phyloP scores from a whole-genome alignment of 2,329 filamentous ascomycete genomes.

The Beauveria brongniartii region DNA sequence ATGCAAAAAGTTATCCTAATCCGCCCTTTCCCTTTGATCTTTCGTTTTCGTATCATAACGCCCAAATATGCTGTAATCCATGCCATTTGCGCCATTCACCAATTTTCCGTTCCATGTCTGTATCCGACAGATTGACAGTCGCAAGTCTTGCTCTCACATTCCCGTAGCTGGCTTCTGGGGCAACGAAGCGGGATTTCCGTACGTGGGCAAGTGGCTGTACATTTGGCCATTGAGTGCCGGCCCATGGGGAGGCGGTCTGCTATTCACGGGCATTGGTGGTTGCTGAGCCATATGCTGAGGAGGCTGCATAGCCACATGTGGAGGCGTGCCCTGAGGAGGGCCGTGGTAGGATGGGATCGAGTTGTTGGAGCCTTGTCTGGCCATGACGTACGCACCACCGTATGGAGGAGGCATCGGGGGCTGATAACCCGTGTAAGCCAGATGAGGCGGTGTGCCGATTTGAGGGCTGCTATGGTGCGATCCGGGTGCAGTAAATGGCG shows the following conservation, averaged over 20 bases:
- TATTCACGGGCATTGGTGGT: slow-evolving; percentile 34
- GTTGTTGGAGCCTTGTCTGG: slow-evolving; percentile 46
- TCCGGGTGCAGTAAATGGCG: slow-evolving; percentile 38
- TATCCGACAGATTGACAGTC: background rate
- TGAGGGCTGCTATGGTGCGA: slow-evolving; percentile 47
- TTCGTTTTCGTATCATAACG: slow-evolving; percentile 22
- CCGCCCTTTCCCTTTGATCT: slow-evolving; percentile 21
- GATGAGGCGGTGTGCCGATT: slow-evolving; percentile 39
- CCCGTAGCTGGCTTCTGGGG: slow-evolving; percentile 50
- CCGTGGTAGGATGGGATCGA: slow-evolving; percentile 44
- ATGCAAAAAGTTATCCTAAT: slow-evolving; percentile 19
- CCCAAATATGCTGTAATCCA: slow-evolving; percentile 26
- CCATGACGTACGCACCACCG: slow-evolving; percentile 45
- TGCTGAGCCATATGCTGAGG: slow-evolving; percentile 31
- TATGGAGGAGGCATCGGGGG: slow-evolving; percentile 39
- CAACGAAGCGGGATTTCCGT: slow-evolving; percentile 52
- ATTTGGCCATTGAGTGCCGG: slow-evolving; percentile 33
- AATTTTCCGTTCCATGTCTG: background rate
- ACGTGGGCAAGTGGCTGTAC: slow-evolving; percentile 46
- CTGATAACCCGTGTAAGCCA: slow-evolving; percentile 42
- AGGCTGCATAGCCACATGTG: slow-evolving; percentile 25
- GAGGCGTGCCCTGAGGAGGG: slow-evolving; percentile 19
- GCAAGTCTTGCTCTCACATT: slow-evolving; percentile 27
- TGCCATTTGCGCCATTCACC: slow-evolving; percentile 26
- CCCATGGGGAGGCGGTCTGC: slow-evolving; percentile 31